Base-by-base conservation (phyloP, 192 early-diverging fungal species). In the Piromyces sp. region DNA sequence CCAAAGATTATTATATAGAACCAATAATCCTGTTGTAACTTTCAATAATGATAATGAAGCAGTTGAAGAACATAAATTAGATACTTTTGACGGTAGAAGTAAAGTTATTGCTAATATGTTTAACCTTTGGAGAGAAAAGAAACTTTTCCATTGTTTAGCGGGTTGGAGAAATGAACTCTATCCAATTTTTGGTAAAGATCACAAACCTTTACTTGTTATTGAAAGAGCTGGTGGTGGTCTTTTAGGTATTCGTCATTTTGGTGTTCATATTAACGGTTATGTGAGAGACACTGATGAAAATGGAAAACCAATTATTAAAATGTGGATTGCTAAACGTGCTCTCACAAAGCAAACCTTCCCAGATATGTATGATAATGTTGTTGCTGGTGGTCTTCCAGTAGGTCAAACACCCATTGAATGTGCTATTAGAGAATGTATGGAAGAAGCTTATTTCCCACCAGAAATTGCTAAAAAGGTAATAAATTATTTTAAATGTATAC, bases 271-370 rank as follows among this genome's bases (percentile, higher is more conserved):
- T 80, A 99, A 96, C 86, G 96, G 92, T 0, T 94, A 86, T 85
- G 87, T 91, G 3, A 84, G 85, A 0, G 86, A 86, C 11, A 78
- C 30, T 22, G 51, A 80, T 38, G 82, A 82, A 15, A 79, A 87
- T 26, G 51, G 51, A 26, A 68, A 68, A 68, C 51, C 51, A 68
- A 68, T n/a, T 68, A 83, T 93, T 19, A 87, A 90, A 51, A 93
- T 98, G 93, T 99, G 97, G 96, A 89, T 96, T 36, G 96, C 93
- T 2, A 85, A 89, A 80, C 92, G 97, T 14, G 90, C 93, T 16
- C 30, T 83, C 14, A 93, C 88, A 0, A 98, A 98, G 82, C 93
- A 89, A 30, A 97, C 95, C 13, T 97, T 93, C 88, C 95, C 97
- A 1, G 94, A 94, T 0, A 88, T 92, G 84, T 83, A 95, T 31